Evolutionary conservation across 345 rosid species (phyloP).

Genomic region (Citrus hindsii): DNA sequence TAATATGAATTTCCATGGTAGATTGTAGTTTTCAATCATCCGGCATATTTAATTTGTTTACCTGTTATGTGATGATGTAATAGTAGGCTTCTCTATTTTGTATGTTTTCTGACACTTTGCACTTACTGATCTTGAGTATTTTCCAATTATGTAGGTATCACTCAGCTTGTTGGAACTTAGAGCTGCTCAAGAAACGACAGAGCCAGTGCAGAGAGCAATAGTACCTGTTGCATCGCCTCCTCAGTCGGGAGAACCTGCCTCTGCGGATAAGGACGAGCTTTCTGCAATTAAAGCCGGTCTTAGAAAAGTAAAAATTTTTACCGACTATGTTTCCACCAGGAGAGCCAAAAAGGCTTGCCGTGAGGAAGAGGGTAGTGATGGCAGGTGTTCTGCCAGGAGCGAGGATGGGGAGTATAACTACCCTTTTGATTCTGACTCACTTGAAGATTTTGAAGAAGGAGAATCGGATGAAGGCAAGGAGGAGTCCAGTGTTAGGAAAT

Average conservation of each 20-base stretch:
- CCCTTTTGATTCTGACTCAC: conserved; percentile 82
- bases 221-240: conserved; percentile 57
- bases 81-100: background rate
- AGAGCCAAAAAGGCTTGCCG: conserved; percentile 61
- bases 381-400: conserved; percentile 61
- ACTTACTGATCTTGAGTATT: conserved; percentile 3
- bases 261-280: conserved; percentile 61
- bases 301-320: conserved; percentile 78
- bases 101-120: background rate
- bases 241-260: conserved; percentile 40
- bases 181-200: conserved; percentile 51
- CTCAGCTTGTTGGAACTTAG: conserved; percentile 72
- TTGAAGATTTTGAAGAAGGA: conserved; percentile 75
- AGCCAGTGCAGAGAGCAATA: conserved; percentile 46
- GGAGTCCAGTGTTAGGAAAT: conserved; percentile 43
- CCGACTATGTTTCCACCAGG: conserved; percentile 61
- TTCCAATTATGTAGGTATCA: conserved; percentile 49
- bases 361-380: conserved; percentile 68
- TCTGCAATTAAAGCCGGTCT: conserved; percentile 90
- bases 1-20: background rate
- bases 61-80: background rate
- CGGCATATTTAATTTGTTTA: background rate
- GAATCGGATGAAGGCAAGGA: conserved; percentile 76
- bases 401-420: conserved; percentile 72
- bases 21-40: background rate